Evolutionary conservation across 2,329 filamentous ascomycete genomes (phyloP).

Genomic region (Botryosphaeria dothidea): DNA sequence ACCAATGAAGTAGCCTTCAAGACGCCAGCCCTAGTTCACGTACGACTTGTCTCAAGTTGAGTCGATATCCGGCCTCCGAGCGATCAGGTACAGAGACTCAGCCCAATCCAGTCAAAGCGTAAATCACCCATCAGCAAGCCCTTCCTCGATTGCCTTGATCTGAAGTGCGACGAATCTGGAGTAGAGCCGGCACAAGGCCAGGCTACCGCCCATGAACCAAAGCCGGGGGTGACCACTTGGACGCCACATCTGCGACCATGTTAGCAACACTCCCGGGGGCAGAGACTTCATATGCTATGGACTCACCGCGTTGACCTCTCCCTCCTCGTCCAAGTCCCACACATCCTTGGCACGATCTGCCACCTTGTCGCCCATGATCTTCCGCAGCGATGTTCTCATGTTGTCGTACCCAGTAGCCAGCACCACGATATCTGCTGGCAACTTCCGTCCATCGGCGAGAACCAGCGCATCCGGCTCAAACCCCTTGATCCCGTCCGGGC

Average conservation of each 20-base stretch:
- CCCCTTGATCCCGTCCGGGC: constrained; percentile 50
- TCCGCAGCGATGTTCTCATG: constrained; percentile 63
- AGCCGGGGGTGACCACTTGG: constrained; percentile 39
- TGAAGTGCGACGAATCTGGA: constrained; percentile 42
- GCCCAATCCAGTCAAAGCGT: no score
- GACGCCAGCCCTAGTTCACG: no score
- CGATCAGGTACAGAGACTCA: no score
- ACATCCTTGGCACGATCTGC: constrained; percentile 58
- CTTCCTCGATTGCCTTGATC: constrained; percentile 44
- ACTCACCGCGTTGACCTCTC: constrained; percentile 28
- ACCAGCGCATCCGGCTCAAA: constrained; percentile 48
- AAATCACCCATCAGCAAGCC: constrained; percentile 21
- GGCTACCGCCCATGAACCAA: constrained; percentile 44
- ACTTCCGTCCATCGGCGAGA: constrained; percentile 53
- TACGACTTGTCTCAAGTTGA: no score
- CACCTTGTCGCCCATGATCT: constrained; percentile 63
- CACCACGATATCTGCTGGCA: constrained; percentile 65
- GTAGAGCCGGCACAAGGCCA: constrained; percentile 38
- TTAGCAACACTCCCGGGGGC: not conserved
- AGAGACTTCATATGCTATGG: no score
- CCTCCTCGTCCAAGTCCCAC: constrained; percentile 42
- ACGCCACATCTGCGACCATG: constrained; percentile 33
- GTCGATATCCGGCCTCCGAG: no score
- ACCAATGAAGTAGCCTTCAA: no score
- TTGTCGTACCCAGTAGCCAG: constrained; percentile 61